These are phyloP conservation scores for Suillus subluteus DNA, from an alignment of 768 basidiomycete genomes.

Conservation along the genomic window DNA sequence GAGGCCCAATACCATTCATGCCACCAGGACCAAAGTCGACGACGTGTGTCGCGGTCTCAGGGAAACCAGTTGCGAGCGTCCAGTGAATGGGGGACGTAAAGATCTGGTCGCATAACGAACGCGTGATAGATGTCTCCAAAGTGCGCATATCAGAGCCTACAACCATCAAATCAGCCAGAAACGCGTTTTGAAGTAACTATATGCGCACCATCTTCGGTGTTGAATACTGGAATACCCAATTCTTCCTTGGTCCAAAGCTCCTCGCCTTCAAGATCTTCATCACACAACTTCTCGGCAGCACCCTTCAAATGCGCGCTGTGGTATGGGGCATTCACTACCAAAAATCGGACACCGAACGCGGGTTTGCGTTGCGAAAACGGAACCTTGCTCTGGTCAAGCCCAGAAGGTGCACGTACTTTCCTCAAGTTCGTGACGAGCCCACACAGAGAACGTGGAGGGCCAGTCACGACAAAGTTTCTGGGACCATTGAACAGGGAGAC, in stretches of 20 bases:
- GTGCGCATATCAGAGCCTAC: slow-evolving; percentile 84
- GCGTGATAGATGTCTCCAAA: slow-evolving; percentile 72
- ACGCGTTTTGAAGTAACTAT: slow-evolving; percentile 21
- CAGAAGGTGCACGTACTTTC: slow-evolving; percentile 85
- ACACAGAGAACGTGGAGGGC: slow-evolving; percentile 88
- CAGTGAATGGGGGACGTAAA: slow-evolving; percentile 93
- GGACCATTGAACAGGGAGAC: slow-evolving; percentile 95
- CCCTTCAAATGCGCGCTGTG: slow-evolving; percentile 85
- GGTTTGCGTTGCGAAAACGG: slow-evolving; percentile 95
- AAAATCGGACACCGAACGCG: slow-evolving; percentile 89
- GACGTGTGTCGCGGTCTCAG: slow-evolving; percentile 88
- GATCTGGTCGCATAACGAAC: slow-evolving; percentile 90
- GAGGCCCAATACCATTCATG: slow-evolving; percentile 86
- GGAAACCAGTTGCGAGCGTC: slow-evolving; percentile 88
- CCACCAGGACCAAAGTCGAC: slow-evolving; percentile 98
- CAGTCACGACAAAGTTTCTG: slow-evolving; percentile 89
- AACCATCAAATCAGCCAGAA: slow-evolving; percentile 18
- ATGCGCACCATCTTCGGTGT: slow-evolving; percentile 87
- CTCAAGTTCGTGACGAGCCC: slow-evolving; percentile 91
- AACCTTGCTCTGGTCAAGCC: slow-evolving; percentile 91
- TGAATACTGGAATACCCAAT: slow-evolving; percentile 82
- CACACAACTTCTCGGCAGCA: slow-evolving; percentile 73
- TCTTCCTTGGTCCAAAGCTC: slow-evolving; percentile 77
- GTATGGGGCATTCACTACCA: slow-evolving; percentile 95
- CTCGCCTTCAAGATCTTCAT: slow-evolving; percentile 75